A percentile compares a stretch with the other conserved stretches of the same genome.
Conservation (phyloP, 2,329 filamentous ascomycete species). For the Exophiala viscosa region DNA sequence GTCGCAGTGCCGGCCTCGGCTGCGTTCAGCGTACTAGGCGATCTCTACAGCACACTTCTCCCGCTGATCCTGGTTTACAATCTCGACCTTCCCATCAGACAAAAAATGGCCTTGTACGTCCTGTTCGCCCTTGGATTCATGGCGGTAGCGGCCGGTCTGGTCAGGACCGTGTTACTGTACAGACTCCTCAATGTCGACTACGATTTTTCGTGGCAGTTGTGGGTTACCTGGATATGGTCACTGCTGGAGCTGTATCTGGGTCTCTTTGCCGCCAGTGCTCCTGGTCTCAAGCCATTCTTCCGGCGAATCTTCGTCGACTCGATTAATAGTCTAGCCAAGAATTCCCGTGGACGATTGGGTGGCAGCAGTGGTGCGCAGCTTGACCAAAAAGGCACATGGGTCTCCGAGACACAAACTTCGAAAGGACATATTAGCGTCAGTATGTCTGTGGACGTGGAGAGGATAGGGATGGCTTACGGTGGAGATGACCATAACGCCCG, state of each 20-base stretch:
- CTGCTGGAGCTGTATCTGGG: conserved; percentile 32
- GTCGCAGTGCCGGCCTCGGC: conserved; percentile 20
- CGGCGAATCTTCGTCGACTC: conserved; percentile 19
- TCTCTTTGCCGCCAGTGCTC: conserved; percentile 32
- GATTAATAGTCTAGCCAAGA: conserved; percentile 10
- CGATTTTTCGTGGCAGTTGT: conserved; percentile 26
- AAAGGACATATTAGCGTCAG: conserved; percentile 1
- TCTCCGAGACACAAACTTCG: background rate
- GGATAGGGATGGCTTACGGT: conserved; percentile 3
- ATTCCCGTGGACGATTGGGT: conserved; percentile 3
- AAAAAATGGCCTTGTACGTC: conserved; percentile 25
- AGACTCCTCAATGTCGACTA: conserved; percentile 20
- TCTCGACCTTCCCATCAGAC: conserved; percentile 20
- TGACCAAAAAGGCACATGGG: conserved; percentile 1
- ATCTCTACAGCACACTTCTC: conserved; percentile 27
- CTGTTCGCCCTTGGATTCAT: conserved; percentile 27
- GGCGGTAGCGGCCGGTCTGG: conserved; percentile 25
- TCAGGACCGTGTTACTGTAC: conserved; percentile 25
- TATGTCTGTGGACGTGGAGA: conserved; percentile 1
- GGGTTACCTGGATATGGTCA: conserved; percentile 30
- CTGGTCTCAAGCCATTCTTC: conserved; percentile 32
- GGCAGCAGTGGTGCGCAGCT: background rate
- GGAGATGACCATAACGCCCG: conserved; percentile 1
- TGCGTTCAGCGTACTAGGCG: conserved; percentile 24
- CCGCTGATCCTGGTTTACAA: conserved; percentile 25